Evolutionary conservation across 305 asterid genomes (phyloP), one percentile per base, ranked within the genome.

Genomic region (Plantago rigida): DNA sequence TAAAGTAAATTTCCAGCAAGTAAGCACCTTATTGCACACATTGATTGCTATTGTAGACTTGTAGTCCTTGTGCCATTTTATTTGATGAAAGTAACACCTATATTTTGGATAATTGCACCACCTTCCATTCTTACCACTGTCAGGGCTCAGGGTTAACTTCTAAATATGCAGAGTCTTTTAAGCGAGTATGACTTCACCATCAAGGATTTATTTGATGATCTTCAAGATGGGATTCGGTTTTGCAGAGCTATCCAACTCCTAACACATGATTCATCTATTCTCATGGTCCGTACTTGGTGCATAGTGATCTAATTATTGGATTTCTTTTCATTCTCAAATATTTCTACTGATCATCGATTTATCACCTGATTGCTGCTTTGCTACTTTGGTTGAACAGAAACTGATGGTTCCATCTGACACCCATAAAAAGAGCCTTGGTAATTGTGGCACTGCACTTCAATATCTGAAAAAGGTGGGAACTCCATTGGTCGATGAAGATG

Each of bases 191-290:
- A 78, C 55, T 91, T 91, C 79, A 83, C 71, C 73, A 79, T 91
- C 74, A 75, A 60, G 24, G 86, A 88, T 77, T 55, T 91, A 70
- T 82, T 83, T 64, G 84, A 84, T 71, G 98, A 86, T 76, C 93
- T 91, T 48, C 77, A 73, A 65, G 96, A 91, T 73, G 98, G 96
- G 19, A 74, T 86, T 66, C 81, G 81, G 68, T 85, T 91, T 67
- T 86, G 98, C 71, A 80, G 98, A 82, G 94, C 88, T 54, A 73
- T 80, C 68, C 84, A 86, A 69, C 95, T 91, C 61, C 67, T 91
- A 67, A 82, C 70, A 65, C 90, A 80, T 29, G 95, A 91, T 78
- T 66, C 89, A 56, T 86, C 98, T 45, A 79, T 91, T 80, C 90
- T 88, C 59, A 76, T 66, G 96, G 98, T 91, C 62, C 62, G 84